Base-by-base conservation (phyloP, 768 basidiomycete species). In the Calocera viscosa region DNA sequence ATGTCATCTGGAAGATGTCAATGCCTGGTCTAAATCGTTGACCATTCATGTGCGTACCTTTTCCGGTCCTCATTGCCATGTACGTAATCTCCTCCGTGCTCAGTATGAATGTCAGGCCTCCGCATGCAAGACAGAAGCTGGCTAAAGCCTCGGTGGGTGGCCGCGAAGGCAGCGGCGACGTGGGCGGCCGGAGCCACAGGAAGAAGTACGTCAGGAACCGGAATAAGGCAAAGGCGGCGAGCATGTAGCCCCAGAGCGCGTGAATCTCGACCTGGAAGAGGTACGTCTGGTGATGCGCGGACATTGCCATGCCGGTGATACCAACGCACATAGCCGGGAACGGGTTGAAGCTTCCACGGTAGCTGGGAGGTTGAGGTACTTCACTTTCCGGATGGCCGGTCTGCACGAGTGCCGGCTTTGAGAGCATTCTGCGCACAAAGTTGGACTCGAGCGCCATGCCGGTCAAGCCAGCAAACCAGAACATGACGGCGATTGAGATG, bases 261-360 rank as follows among this genome's bases (percentile, higher is more conserved):
- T 98, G 95, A 64, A 97, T 89, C 74, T 93, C 86, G 41, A 96
- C 86, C 77, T 90, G 90, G 79, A 96, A 96, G n/a, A 90, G 76
- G 77, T 95, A 97, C 0, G 83, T 82, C 75, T 97, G 94, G 66
- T 84, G 82, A 75, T 98, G 95, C 0, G 92, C 91, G 14, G 88
- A 83, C 95, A 97, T 96, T 1, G 91, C 94, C 1, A 87, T 83
- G 24, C 94, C 95, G 12, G 94, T 94, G 41, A 93, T 84, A n/a
- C 91, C 92, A 67, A 95, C 91, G 34, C 91, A 91, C 35, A 97
- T 80, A 2, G 94, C 94, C 0, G 93, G 90, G 78, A 95, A 90
- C 2, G 93, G 91, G 73, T 94, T 95, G 76, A 94, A 94, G 75
- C 87, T 88, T 16, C 80, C 84, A 16, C 78, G 74, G 74, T 93